These are phyloP conservation scores for Suillus placidus DNA, from an alignment of 768 basidiomycete genomes.

Conservation along the genomic window DNA sequence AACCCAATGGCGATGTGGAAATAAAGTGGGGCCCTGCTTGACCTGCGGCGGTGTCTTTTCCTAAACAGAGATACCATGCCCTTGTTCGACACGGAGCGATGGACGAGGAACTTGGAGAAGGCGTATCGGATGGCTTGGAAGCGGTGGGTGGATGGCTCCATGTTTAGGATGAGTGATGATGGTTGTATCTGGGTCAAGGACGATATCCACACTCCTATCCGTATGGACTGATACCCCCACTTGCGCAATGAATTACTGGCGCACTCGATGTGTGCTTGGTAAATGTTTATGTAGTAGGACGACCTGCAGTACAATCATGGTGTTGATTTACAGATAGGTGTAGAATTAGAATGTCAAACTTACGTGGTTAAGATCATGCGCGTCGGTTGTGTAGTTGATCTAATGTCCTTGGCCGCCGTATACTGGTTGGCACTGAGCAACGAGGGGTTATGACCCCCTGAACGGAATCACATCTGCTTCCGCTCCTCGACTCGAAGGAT, in stretches of 20 bases:
- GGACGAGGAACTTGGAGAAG: constrained; percentile 51
- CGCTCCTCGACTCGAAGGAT: neutral
- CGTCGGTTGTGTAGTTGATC: neutral
- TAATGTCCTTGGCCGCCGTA: too few relatives aligned
- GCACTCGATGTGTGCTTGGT: neutral
- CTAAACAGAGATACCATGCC: constrained; percentile 44
- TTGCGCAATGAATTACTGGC: neutral
- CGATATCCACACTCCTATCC: constrained; percentile 24
- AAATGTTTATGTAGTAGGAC: neutral
- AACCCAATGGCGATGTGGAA: constrained; percentile 17
- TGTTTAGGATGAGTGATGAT: constrained; percentile 36
- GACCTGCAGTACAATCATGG: too few relatives aligned
- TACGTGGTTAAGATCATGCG: neutral
- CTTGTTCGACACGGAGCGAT: constrained; percentile 51
- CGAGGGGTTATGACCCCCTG: neutral
- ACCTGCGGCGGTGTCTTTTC: constrained; percentile 45
- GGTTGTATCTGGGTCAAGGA: constrained; percentile 33
- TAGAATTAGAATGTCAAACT: neutral
- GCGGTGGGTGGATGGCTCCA: constrained; percentile 50
- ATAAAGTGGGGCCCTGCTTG: constrained; percentile 40
- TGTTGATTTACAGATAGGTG: neutral
- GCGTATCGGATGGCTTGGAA: constrained; percentile 46
- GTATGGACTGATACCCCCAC: neutral
- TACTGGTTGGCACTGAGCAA: neutral
- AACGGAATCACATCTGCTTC: neutral